A percentile compares a stretch with the other conserved stretches of the same genome.
These are phyloP conservation scores for Volvox reticuliferus DNA, from an alignment of 139 green algal genomes.

Conservation along the genomic window DNA sequence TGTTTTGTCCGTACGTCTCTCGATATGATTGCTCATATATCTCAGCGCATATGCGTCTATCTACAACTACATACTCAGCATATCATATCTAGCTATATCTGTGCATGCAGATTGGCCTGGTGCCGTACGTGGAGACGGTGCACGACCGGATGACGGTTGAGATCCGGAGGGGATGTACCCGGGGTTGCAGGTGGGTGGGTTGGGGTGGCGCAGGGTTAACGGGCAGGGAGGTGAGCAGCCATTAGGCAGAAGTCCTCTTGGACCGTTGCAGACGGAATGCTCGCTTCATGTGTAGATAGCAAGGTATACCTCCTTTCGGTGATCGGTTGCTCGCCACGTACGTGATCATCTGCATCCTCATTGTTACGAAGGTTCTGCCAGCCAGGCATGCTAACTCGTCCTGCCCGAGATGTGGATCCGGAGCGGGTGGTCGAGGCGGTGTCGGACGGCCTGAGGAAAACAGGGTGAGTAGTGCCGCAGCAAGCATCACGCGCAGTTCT, in stretches of 20 bases:
- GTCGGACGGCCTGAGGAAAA: slow-evolving; percentile 76
- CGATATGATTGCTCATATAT: too few species aligned
- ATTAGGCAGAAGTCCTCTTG: too few species aligned
- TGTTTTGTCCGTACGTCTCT: too few species aligned
- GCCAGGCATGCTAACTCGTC: slow-evolving; percentile 83
- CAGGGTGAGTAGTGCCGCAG: slow-evolving; percentile 37
- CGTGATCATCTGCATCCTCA: too few species aligned
- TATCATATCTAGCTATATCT: not conserved
- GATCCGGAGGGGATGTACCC: slow-evolving; percentile 84
- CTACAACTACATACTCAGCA: not conserved
- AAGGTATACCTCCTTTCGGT: not conserved
- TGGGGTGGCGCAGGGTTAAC: too few species aligned
- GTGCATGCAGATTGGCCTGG: slow-evolving; percentile 60
- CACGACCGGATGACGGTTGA: slow-evolving; percentile 84
- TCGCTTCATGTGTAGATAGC: too few species aligned
- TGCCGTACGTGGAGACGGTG: slow-evolving; percentile 80
- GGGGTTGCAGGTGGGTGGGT: slow-evolving; percentile 67
- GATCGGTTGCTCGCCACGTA: not conserved
- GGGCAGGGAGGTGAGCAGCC: too few species aligned
- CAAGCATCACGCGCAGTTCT: too few species aligned
- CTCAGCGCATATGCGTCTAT: too few species aligned
- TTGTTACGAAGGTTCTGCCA: slow-evolving; percentile 89
- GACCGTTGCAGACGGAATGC: too few species aligned
- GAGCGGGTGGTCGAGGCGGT: slow-evolving; percentile 78
- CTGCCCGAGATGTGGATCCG: slow-evolving; percentile 79